These are phyloP conservation scores for Phialophora verrucosa DNA, from an alignment of 2,329 filamentous ascomycete species.

Conservation along the genomic window DNA sequence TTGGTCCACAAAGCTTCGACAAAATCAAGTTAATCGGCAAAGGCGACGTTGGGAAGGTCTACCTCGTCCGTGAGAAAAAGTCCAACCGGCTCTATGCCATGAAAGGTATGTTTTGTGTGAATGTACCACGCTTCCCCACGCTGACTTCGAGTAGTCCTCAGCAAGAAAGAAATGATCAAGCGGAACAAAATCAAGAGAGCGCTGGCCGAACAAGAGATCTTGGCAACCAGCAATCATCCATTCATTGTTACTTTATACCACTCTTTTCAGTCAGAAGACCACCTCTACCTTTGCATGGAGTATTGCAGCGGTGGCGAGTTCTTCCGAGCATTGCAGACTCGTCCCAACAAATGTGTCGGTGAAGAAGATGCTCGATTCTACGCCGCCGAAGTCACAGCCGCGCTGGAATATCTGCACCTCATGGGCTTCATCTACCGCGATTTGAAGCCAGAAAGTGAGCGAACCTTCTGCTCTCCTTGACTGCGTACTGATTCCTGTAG, in stretches of 20 bases:
- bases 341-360: constrained; percentile 94
- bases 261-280: constrained; percentile 98
- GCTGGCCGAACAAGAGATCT: constrained; percentile 94
- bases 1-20: constrained; percentile 93
- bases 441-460: constrained; percentile 91
- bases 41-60: constrained; percentile 98
- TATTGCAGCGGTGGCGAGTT: constrained; percentile 99
- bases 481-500: constrained; percentile 59
- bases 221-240: constrained; percentile 97
- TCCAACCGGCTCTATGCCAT: constrained; percentile 93
- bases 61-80: constrained; percentile 97
- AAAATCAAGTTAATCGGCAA: constrained; percentile 99
- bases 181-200: constrained; percentile 99
- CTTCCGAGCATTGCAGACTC: constrained; percentile 93
- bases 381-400: constrained; percentile 94
- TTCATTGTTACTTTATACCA: constrained; percentile 99
- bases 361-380: constrained; percentile 98
- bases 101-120: constrained; percentile 72
- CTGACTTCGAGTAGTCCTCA: constrained; percentile 72
- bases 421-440: constrained; percentile 99
- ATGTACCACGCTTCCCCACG: constrained; percentile 24
- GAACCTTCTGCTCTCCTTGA: constrained; percentile 7
- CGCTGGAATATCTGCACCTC: constrained; percentile 92
- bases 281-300: constrained; percentile 99
- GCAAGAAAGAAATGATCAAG: constrained; percentile 99